phyloP scores from a whole-genome alignment of 2,329 filamentous ascomycete species.

The Cadophora gregata region DNA sequence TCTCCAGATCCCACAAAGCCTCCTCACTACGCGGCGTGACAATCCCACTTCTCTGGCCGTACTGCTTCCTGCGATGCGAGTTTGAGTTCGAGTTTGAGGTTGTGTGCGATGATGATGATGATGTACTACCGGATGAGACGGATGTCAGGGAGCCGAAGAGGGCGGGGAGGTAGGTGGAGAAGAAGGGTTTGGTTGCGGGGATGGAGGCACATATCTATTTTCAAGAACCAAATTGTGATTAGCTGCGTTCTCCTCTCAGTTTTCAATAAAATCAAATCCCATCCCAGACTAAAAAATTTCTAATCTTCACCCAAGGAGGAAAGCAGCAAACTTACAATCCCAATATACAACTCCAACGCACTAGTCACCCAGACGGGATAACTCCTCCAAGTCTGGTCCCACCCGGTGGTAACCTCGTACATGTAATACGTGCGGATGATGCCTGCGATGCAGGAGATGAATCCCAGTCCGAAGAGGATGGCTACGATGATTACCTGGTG shows the following conservation, averaged over 20 bases:
- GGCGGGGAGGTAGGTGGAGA: constrained; percentile 37
- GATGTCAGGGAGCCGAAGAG: constrained; percentile 25
- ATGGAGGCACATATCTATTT: constrained; percentile 52
- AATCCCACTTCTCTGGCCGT: not conserved
- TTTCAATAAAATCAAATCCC: no score
- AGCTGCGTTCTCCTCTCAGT: not conserved
- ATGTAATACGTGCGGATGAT: constrained; percentile 48
- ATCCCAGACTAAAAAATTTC: not conserved
- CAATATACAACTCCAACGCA: constrained; percentile 51
- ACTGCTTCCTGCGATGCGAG: no score
- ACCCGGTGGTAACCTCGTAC: constrained; percentile 41
- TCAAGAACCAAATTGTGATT: not conserved
- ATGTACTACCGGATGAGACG: not conserved
- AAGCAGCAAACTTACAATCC: constrained; percentile 39
- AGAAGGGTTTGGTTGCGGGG: constrained; percentile 53
- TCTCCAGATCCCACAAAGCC: constrained; percentile 10
- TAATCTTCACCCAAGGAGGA: not conserved
- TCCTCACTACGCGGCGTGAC: not conserved
- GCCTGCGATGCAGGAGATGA: constrained; percentile 52
- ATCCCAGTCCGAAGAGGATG: constrained; percentile 56
- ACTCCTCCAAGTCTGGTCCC: constrained; percentile 47
- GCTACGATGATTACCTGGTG: constrained; percentile 54
- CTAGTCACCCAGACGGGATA: constrained; percentile 47
- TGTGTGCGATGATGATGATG: not conserved
- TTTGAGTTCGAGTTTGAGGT: not conserved